Base-by-base conservation (phyloP, 345 rosid species). In the Rhodomyrtus tomentosa region DNA sequence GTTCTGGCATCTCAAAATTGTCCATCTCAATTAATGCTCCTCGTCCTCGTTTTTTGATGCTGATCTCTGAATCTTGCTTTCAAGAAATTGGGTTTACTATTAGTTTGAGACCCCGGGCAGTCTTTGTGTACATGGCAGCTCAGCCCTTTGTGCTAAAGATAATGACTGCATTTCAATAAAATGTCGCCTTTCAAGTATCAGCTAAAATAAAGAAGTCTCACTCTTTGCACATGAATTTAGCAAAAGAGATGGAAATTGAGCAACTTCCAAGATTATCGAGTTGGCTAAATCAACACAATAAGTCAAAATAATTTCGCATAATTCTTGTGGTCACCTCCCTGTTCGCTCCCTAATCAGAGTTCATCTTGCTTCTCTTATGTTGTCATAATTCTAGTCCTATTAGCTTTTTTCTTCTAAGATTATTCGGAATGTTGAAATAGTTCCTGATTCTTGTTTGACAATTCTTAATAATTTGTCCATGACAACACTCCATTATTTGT, bases 401-500 rank as follows among this genome's bases (percentile, higher is more conserved):
- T n/a, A n/a, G 25, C 79, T 68, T 36, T 36, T 36, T 9, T 36
- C 45, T 68, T 68, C 45, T 36, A 10, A 36, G 9, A 8, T 68
- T 36, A 18, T 68, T 32, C 29, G 74, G 74, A 29, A 62, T 29
- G 74, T 15, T 62, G 74, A 29, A 16, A 62, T 62, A 62, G 74
- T 62, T 62, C 10, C 20, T 2, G 9, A 29, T 29, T 59, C 40
- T 62, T 62, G 74, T 68, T 68, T 68, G 25, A 32, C 25, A 68
- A 45, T 68, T n/a, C 15, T 25, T 62, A 62, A 15, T 62, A 62
- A 15, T 62, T 68, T 18, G 45, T 50, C 55, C 56, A 29, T n/a
- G 54, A 14, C 22, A 21, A 50, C 82, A 48, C 59, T 62, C 32
- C 56, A 20, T 16, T 83, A 22, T 82, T 87, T 90, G 87, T 93